A percentile compares a stretch with the other conserved stretches of the same genome.
Conservation (phyloP, 2,329 filamentous ascomycete genomes). For the Fusarium luffae region DNA sequence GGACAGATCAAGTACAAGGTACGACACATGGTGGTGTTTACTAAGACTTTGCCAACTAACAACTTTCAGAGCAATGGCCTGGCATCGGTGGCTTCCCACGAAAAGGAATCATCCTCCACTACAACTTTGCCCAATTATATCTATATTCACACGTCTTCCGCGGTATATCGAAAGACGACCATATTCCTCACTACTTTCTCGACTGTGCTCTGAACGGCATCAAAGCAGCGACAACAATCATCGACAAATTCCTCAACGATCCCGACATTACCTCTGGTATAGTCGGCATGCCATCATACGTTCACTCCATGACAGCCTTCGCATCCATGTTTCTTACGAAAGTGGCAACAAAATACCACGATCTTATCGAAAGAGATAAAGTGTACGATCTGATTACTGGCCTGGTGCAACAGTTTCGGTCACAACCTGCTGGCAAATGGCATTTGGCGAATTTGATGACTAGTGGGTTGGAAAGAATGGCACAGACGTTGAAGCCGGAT, state of each 20-base stretch:
- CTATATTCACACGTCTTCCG: conserved; percentile 57
- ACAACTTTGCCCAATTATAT: conserved; percentile 56
- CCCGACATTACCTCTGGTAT: conserved; percentile 54
- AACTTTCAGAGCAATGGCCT: conserved; percentile 51
- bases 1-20: conserved; percentile 50
- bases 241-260: conserved; percentile 57
- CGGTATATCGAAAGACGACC: conserved; percentile 49
- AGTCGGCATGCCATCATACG: conserved; percentile 61
- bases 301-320: conserved; percentile 64
- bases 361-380: conserved; percentile 53
- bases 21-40: too few species aligned
- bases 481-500: conserved; percentile 27
- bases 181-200: conserved; percentile 51
- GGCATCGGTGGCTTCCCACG: conserved; percentile 54
- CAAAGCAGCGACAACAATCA: conserved; percentile 55
- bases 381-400: conserved; percentile 54
- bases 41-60: too few species aligned
- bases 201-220: conserved; percentile 50
- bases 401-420: conserved; percentile 55
- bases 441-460: conserved; percentile 61
- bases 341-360: conserved; percentile 56
- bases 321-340: conserved; percentile 64
- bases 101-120: conserved; percentile 55
- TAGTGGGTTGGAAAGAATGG: conserved; percentile 58
- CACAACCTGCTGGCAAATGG: conserved; percentile 56